A percentile compares a stretch with the other conserved stretches of the same genome.
These are phyloP conservation scores for Aspergillus pseudoterreus DNA, from an alignment of 2,329 filamentous ascomycete species.

Conservation along the genomic window DNA sequence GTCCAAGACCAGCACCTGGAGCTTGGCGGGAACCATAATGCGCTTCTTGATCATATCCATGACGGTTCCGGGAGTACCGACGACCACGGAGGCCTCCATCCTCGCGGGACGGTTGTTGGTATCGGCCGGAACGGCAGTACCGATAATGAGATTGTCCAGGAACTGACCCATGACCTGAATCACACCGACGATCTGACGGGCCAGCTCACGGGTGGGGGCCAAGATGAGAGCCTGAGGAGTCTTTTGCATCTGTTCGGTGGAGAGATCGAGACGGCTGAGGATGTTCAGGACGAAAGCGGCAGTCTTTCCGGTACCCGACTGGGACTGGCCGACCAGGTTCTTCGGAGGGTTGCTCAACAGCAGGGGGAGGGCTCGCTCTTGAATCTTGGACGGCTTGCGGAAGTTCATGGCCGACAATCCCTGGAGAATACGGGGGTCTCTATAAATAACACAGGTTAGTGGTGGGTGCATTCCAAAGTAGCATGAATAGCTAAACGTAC, in stretches of 20 bases:
- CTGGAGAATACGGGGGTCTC: slow-evolving; percentile 64
- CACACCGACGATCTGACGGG: slow-evolving; percentile 88
- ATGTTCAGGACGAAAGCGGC: slow-evolving; percentile 94
- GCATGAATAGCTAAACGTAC: slow-evolving; percentile 48
- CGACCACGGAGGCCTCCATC: slow-evolving; percentile 74
- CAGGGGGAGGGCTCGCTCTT: slow-evolving; percentile 88
- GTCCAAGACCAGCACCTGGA: slow-evolving; percentile 85
- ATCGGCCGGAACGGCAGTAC: slow-evolving; percentile 77
- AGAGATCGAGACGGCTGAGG: slow-evolving; percentile 77
- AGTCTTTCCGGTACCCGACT: slow-evolving; percentile 97
- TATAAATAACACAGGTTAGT: slow-evolving; percentile 22
- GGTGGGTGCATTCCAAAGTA: too few relatives aligned
- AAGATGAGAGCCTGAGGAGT: slow-evolving; percentile 81
- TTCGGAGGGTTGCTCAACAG: slow-evolving; percentile 80
- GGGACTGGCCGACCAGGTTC: slow-evolving; percentile 98
- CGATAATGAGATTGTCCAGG: slow-evolving; percentile 69
- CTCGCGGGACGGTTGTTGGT: slow-evolving; percentile 64
- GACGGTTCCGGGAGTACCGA: slow-evolving; percentile 91
- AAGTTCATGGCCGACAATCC: slow-evolving; percentile 81
- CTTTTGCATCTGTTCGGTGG: slow-evolving; percentile 51
- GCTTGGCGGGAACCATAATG: slow-evolving; percentile 65
- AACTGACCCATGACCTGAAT: slow-evolving; percentile 80
- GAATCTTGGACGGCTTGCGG: slow-evolving; percentile 94
- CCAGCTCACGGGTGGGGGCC: slow-evolving; percentile 89
- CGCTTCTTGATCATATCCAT: slow-evolving; percentile 78